phyloP scores from a whole-genome alignment of 805 yeast species.

The Candida dendrica region DNA sequence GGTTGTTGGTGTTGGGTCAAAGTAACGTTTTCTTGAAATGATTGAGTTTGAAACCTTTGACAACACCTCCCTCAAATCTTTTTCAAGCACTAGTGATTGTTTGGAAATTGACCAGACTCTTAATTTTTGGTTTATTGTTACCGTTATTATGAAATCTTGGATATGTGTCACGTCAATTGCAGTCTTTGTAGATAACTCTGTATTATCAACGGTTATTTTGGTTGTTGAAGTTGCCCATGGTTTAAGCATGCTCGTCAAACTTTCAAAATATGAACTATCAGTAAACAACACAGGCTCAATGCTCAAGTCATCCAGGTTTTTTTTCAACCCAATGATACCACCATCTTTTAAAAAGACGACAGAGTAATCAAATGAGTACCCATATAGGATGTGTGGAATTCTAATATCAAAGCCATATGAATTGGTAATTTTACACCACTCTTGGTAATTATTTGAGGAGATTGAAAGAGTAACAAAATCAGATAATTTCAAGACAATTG shows the following conservation, averaged over 20 bases:
- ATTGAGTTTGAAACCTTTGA: conserved; percentile 5
- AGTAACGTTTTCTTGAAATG: conserved; percentile 15
- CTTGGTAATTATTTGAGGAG: conserved; percentile 14
- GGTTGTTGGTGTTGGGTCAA: conserved; percentile 25
- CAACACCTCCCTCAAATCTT: conserved; percentile 10
- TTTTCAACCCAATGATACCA: conserved; percentile 51
- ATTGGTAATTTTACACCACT: conserved; percentile 63
- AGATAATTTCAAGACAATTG: conserved; percentile 35
- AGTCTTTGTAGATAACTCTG: conserved; percentile 29
- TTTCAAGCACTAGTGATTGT: conserved; percentile 22
- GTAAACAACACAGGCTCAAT: conserved; percentile 44
- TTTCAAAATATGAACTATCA: conserved; percentile 42
- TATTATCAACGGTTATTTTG: conserved; percentile 34
- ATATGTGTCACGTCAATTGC: conserved; percentile 22
- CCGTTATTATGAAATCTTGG: conserved; percentile 32
- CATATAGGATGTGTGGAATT: conserved; percentile 44
- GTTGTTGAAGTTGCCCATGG: conserved; percentile 12
- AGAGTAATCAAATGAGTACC: conserved; percentile 37
- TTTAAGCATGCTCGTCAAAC: conserved; percentile 25
- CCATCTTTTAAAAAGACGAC: conserved; percentile 72
- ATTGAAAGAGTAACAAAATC: conserved; percentile 29
- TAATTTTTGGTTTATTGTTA: conserved; percentile 46
- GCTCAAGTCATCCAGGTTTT: conserved; percentile 11
- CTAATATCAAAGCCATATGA: conserved; percentile 61
- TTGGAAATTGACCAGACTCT: conserved; percentile 52